Conservation (phyloP, 2,329 filamentous ascomycete genomes). For the Neofusicoccum sp. region DNA sequence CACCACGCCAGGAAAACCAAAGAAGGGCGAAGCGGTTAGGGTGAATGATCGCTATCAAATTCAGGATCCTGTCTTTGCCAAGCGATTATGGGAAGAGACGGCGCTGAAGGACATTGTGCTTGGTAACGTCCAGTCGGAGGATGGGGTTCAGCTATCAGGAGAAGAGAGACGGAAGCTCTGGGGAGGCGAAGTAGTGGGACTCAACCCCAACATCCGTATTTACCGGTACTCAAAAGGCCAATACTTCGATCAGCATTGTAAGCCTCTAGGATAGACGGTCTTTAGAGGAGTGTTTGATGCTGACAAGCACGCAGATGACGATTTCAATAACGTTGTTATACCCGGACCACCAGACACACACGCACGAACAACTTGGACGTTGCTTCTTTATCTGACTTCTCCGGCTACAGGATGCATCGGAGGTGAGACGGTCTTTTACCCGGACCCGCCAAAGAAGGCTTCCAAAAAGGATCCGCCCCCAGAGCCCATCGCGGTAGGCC, state of each 20-base stretch:
- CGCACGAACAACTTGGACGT: conserved; percentile 83
- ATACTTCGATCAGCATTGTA: conserved; percentile 92
- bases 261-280: conserved; percentile 29
- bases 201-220: conserved; percentile 85
- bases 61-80: conserved; percentile 71
- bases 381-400: conserved; percentile 83
- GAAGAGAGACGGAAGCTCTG: conserved; percentile 51
- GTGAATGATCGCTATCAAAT: conserved; percentile 90
- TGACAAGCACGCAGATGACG: conserved; percentile 68
- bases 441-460: conserved; percentile 55
- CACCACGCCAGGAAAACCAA: conserved; percentile 76
- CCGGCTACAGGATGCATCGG: conserved; percentile 71
- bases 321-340: conserved; percentile 71
- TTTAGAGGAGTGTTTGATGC: neutral
- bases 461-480: conserved; percentile 39
- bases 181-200: conserved; percentile 78
- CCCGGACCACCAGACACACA: conserved; percentile 36
- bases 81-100: conserved; percentile 73
- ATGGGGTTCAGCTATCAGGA: conserved; percentile 25
- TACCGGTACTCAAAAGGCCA: conserved; percentile 85
- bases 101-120: conserved; percentile 63
- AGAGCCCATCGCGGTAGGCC: conserved; percentile 68
- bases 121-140: conserved; percentile 32
- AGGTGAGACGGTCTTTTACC: conserved; percentile 91
- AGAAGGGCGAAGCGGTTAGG: conserved; percentile 74